Evolutionary conservation across 257 asterid species (phyloP), one percentile per base, ranked within the genome.

Genomic region (Fraxinus excelsior): DNA sequence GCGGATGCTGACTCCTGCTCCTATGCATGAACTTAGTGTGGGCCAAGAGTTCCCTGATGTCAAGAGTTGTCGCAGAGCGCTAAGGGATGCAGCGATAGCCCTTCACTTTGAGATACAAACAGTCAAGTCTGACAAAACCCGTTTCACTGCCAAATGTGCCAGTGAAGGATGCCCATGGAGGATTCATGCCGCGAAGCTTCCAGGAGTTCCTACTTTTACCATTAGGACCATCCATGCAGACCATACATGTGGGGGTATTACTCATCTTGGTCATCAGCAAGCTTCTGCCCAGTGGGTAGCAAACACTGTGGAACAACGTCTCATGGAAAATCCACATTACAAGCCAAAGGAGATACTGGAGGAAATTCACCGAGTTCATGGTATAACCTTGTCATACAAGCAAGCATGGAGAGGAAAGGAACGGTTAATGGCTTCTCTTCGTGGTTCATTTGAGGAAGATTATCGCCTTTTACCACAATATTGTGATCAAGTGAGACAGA

Each of bases 251-350:
- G 85, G 85, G 34, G 94, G 94, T 23, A 89, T 88, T 37, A 82
- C 74, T 38, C 93, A 91, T 82, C 88, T 91, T 44, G 97, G 93
- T 64, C 97, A 90, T 77, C 91, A 87, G 71, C 97, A 91, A 74
- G 97, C 97, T 67, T 91, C 97, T 3, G 94, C 88, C 42, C 91
- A 89, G 60, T 90, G 97, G 97, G 89, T 91, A 67, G 97, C 94
- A 38, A 84, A 77, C 75, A 84, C 94, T 38, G 92, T 91, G 19
- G 93, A 88, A 78, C 83, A 82, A 29, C 85, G 72, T 3, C 91
- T 91, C 4, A 76, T 80, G 78, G 94, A 91, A 74, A 90, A 91
- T 72, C 95, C 97, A 5, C 84, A 89, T 28, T 85, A 67, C 87
- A 87, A 90, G 82, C 92, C 95, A 2, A 91, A 90, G 76, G 97